phyloP scores from a whole-genome alignment of 768 basidiomycete genomes.

The Amanita rimosa region DNA sequence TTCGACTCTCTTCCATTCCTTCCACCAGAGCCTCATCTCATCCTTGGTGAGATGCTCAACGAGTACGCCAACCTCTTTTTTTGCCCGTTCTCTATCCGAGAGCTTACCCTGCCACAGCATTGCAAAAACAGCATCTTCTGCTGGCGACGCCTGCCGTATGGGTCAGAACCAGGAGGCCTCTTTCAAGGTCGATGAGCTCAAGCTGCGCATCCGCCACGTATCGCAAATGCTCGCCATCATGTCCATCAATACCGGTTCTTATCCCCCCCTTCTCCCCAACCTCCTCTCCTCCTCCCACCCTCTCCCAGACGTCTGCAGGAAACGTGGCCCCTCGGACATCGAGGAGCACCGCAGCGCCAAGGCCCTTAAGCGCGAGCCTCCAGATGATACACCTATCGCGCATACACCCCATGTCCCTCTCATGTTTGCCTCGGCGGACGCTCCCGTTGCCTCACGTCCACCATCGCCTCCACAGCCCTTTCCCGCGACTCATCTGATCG shows the following conservation, averaged over 20 bases:
- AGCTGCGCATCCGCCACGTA: conserved; percentile 39
- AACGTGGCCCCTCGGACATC: conserved; percentile 31
- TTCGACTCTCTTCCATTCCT: conserved; percentile 5
- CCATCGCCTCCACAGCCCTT: conserved; percentile 22
- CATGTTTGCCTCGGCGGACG: not conserved
- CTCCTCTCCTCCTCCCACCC: conserved; percentile 10
- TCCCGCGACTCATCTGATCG: conserved; percentile 17
- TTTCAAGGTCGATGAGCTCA: conserved; percentile 43
- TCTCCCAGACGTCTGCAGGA: conserved; percentile 29
- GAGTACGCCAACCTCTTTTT: conserved; percentile 33
- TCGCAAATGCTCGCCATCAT: conserved; percentile 41
- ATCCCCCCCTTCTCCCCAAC: conserved; percentile 5
- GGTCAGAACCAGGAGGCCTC: conserved; percentile 35
- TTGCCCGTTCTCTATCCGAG: conserved; percentile 3
- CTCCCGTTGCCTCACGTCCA: conserved; percentile 13
- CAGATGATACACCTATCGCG: conserved; percentile 26
- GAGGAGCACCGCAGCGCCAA: conserved; percentile 32
- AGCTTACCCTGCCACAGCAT: conserved; percentile 31
- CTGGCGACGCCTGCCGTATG: conserved; percentile 37
- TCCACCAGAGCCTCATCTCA: conserved; percentile 14
- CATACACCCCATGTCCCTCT: conserved; percentile 5
- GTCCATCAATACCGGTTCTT: conserved; percentile 17
- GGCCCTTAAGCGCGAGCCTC: conserved; percentile 36
- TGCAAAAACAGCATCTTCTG: conserved; percentile 47
- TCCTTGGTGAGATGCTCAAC: conserved; percentile 35